Base-by-base conservation (phyloP, 768 basidiomycete species). In the Trametes gibbosa region DNA sequence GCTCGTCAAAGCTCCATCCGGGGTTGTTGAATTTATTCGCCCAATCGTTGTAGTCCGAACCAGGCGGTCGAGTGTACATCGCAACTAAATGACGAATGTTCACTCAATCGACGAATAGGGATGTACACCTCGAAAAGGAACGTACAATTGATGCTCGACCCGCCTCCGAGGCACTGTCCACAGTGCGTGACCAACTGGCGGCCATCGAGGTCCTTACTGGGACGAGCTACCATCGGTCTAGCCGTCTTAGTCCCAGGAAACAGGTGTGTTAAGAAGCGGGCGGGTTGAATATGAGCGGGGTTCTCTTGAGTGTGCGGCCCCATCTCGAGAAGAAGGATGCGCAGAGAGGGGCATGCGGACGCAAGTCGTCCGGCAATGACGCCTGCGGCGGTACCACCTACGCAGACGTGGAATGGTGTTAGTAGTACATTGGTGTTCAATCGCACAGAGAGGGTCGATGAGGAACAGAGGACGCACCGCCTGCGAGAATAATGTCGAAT, bases 1-100 rank as follows among this genome's bases (percentile, higher is more conserved):
- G 65, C 25, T 82, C 73, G 48, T 76, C 72, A 0, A 82, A 81
- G 5, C 84, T 75, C 87, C 87, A 89, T 1, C 85, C 86, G 1
- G 78, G 69, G 65, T 87, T 86, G 4, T 74, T 75, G 24, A 81
- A 69, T 2, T 74, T 67, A 3, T 42, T 61, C 62, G 81, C 79
- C 86, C 86, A 87, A 50, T 82, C 82, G 61, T 89, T 83, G 48
- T 82, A 86, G 65, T 89, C 87, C 0, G 84, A 86, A 1, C 83
- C 80, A 8, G 81, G 70, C 14, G 83, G 79, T 24, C 86, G 79
- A 0, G 78, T 81, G 61, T 86, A 87, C 75, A 82, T 76, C 67
- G 77, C 76, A 19, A 50, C 48, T 50, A 5, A 2, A 19, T 6
- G 10, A 21, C 19, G n/a, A 50, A 16, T 19, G 24, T 13, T 25